A percentile compares a stretch with the other conserved stretches of the same genome.
Evolutionary conservation across 257 asterid species (phyloP).

Genomic region (Galeopsis tetrahit): DNA sequence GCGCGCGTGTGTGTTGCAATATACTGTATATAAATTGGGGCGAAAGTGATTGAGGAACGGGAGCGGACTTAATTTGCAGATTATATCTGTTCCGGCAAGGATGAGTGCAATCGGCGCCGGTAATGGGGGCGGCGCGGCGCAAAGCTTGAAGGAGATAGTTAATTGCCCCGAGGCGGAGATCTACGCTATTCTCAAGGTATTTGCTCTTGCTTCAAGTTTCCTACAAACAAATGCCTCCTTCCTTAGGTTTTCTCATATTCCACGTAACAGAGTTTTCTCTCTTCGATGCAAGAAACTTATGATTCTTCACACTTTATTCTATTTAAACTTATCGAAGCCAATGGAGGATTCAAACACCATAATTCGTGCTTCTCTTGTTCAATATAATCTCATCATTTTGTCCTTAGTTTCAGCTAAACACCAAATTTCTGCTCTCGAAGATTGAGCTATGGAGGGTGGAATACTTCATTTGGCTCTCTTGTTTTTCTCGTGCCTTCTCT

Average conservation of each 20-base stretch:
- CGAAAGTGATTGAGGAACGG: conserved; percentile 29
- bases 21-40: background rate
- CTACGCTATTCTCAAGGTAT: conserved; percentile 85
- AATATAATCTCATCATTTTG: background rate
- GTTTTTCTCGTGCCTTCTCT: conserved; percentile 47
- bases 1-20: background rate
- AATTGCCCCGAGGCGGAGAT: conserved; percentile 83
- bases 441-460: conserved; percentile 43
- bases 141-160: conserved; percentile 87
- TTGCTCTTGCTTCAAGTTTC: conserved; percentile 59
- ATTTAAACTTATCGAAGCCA: conserved; percentile 41
- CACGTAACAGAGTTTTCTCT: conserved; percentile 39
- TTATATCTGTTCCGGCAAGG: conserved; percentile 42
- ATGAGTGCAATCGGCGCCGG: conserved; percentile 36
- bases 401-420: background rate
- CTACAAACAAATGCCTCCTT: conserved; percentile 61
- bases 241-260: conserved; percentile 73
- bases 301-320: conserved; percentile 56
- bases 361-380: conserved; percentile 28
- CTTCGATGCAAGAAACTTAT: conserved; percentile 60
- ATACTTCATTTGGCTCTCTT: conserved; percentile 28
- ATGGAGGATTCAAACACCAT: conserved; percentile 35
- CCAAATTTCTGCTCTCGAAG: conserved; percentile 30
- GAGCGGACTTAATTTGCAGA: conserved; percentile 22
- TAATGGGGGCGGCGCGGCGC: conserved; percentile 48